Conservation (phyloP, 495 filamentous ascomycete species). For the Penicillium paradoxum region DNA sequence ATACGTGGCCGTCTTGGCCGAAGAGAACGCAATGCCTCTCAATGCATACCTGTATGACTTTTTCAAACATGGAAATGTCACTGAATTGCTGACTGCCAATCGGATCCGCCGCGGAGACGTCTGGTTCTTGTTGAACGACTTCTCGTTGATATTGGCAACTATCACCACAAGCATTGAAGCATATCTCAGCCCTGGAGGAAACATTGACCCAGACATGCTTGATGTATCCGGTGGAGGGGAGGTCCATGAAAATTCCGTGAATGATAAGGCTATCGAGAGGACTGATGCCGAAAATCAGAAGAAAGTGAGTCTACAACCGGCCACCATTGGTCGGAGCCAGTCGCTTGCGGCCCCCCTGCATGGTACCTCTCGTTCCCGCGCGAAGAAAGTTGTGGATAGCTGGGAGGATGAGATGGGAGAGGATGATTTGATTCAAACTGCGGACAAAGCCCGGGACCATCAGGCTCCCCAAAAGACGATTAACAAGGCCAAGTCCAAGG, state of each 20-base stretch:
- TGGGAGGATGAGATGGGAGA: conserved; percentile 1
- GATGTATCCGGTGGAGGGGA: conserved; percentile 17
- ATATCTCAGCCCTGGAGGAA: conserved; percentile 15
- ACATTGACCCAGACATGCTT: conserved; percentile 14
- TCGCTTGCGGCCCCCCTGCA: not conserved
- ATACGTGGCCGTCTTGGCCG: conserved; percentile 52
- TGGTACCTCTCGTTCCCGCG: not conserved
- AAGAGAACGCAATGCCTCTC: conserved; percentile 41
- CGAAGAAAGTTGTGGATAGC: not conserved
- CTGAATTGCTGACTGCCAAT: conserved; percentile 53
- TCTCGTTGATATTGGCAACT: conserved; percentile 63
- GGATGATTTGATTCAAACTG: not conserved
- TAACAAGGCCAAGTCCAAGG: not conserved
- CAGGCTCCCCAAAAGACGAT: too few species aligned
- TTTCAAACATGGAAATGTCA: conserved; percentile 48
- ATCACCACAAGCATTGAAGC: conserved; percentile 54
- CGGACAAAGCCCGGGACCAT: not conserved
- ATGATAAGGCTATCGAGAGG: not conserved
- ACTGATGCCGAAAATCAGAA: not conserved
- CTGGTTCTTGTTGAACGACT: conserved; percentile 66
- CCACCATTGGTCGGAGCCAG: not conserved
- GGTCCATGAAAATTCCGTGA: conserved; percentile 6
- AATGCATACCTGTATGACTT: conserved; percentile 76
- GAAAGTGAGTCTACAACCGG: not conserved
- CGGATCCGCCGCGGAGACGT: conserved; percentile 56